Evolutionary conservation across 2,329 filamentous ascomycete genomes (phyloP), one percentile per base, ranked within the genome.

Genomic region (Lachnum nothofagi): DNA sequence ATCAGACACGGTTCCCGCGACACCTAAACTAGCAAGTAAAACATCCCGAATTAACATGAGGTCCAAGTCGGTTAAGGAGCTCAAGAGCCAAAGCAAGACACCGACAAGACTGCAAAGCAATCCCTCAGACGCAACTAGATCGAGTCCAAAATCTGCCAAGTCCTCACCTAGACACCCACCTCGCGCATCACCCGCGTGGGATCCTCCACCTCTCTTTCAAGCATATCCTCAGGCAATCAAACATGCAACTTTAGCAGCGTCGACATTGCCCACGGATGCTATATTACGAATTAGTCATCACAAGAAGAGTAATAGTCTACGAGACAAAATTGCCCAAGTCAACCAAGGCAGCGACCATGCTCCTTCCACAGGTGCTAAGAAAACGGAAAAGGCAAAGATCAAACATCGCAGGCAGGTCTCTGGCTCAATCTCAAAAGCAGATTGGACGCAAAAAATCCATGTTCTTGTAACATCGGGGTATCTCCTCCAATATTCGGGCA

Each of bases 211-310:
- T 2, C 71, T 96, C 10, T 94, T 91, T 65, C 86, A 95, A 65
- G 89, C 88, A 10, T 95, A 90, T 64, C 85, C 88, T 0, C 90
- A 95, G 67, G 82, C 88, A 2, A 77, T 88, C 57, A 90, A 86
- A 61, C 80, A 93, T 65, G 82, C 80, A 9, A 81, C 78, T 14
- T 72, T 95, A 3, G 78, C 83, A 22, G 78, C 85, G 14, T 84
- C 85, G 31, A 79, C 77, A 2, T 68, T 85, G 9, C 80, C 85
- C 1, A 78, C 85, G 1, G 90, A 94, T 52, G 69, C 77, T 1
- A 78, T 93, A 40, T 65, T 89, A 43, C 79, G 84, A 51, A 69
- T 79, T 54, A 75, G 54, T 34, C 69, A 67, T 41, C 78, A 80
- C 54, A 75, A 76, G 44, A 72, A 73, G 51, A 77, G 75, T 52